phyloP scores from a whole-genome alignment of 805 yeast genomes.

The Schwanniomyces occidentalis region DNA sequence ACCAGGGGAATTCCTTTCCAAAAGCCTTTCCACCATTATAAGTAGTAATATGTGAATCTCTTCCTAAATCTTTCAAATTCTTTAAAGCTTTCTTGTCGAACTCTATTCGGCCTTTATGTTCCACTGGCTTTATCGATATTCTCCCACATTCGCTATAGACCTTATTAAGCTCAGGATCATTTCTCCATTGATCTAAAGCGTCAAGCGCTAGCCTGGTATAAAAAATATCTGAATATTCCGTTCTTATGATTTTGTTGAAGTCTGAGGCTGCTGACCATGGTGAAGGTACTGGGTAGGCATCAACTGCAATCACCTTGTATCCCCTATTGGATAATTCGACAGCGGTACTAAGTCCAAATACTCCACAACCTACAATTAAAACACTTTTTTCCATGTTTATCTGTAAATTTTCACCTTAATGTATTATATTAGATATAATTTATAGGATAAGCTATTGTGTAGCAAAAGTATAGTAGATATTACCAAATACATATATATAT shows the following conservation, averaged over 20 bases:
- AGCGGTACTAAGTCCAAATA: slow-evolving; percentile 48
- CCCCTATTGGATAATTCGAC: slow-evolving; percentile 34
- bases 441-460: too few species aligned
- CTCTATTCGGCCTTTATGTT: slow-evolving; percentile 30
- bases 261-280: slow-evolving; percentile 50
- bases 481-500: too few species aligned
- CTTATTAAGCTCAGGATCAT: slow-evolving; percentile 30
- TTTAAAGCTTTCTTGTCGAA: slow-evolving; percentile 40
- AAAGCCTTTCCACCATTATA: slow-evolving; percentile 30
- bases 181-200: slow-evolving; percentile 42
- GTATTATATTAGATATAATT: too few species aligned
- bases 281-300: slow-evolving; percentile 41
- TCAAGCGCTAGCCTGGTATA: slow-evolving; percentile 47
- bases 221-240: slow-evolving; percentile 45
- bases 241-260: slow-evolving; percentile 48
- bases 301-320: slow-evolving; percentile 18
- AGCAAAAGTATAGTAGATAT: too few species aligned
- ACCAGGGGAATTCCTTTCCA: slow-evolving; percentile 18
- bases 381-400: slow-evolving; percentile 7
- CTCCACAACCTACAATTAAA: slow-evolving; percentile 43
- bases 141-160: slow-evolving; percentile 44
- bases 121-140: slow-evolving; percentile 33
- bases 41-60: slow-evolving; percentile 25
- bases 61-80: slow-evolving; percentile 25
- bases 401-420: too few species aligned